Evolutionary conservation across 169 alveolate species (phyloP).

Genomic region (Perkinsus marinus): DNA sequence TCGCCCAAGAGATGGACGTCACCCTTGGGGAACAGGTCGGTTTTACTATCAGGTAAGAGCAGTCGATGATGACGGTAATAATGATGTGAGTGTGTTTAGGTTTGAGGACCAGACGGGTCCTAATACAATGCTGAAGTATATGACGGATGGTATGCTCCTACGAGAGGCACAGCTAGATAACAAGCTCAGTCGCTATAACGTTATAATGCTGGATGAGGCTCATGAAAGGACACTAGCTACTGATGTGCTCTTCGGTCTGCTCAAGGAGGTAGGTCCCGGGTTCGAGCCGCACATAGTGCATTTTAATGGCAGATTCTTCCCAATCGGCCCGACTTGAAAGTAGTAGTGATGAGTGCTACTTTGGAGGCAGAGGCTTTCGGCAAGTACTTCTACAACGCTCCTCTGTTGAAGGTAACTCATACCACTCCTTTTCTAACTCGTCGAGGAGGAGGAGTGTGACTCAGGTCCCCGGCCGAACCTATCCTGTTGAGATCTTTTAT

Average conservation of each 20-base stretch:
- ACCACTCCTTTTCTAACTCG: too few relatives aligned
- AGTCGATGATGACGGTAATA: too few relatives aligned
- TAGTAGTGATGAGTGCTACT: conserved; percentile 94
- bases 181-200: conserved; percentile 63
- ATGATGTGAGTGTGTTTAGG: conserved; percentile 27
- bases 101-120: conserved; percentile 83
- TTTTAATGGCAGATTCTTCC: not conserved
- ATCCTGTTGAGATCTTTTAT: conserved; percentile 90
- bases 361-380: conserved; percentile 79
- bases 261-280: conserved; percentile 80
- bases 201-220: conserved; percentile 92
- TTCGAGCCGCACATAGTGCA: not conserved
- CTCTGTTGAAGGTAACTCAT: conserved; percentile 62
- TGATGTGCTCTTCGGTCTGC: conserved; percentile 88
- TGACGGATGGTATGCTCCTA: conserved; percentile 96
- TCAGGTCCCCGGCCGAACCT: conserved; percentile 88
- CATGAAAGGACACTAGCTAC: conserved; percentile 96
- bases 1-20: conserved; percentile 90
- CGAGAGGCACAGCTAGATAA: conserved; percentile 90
- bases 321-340: conserved; percentile 52
- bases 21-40: conserved; percentile 79
- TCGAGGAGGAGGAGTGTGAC: too few relatives aligned
- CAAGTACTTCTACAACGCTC: conserved; percentile 74
- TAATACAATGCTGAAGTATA: conserved; percentile 78
- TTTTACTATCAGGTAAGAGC: conserved; percentile 60